Evolutionary conservation across 2,329 filamentous ascomycete genomes (phyloP), one percentile per base, ranked within the genome.

Genomic region (Emergomyces orientalis): DNA sequence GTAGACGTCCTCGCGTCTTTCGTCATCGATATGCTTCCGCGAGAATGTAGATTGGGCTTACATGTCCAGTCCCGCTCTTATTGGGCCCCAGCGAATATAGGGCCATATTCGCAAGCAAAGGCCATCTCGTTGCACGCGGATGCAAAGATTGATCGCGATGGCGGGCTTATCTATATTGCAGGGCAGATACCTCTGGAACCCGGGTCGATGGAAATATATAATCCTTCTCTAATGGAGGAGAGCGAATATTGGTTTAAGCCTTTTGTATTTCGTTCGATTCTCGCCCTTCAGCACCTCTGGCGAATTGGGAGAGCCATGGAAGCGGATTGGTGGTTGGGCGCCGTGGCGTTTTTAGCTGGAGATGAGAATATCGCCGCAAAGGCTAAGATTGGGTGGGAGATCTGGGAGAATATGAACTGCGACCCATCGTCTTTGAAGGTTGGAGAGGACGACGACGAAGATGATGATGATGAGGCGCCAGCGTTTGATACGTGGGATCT

Each of bases 81-180:
- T 80, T 99, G 94, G 94, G 94, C 94, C 0, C 94, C 94, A 0
- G 93, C 94, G 25, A 97, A 97, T 71, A 97, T 99, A 61, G 94
- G 94, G 0, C 94, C 94, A 0, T 97, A 97, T 75, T 97, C 92
- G 62, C 94, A 99, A 77, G 91, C 91, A 3, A 86, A 94, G 59
- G 80, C 83, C 1, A 76, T 85, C 13, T 79, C 79, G 13, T 70
- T 80, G 9, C 63, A 72, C 9, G 67, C 69, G 2, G 60, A 72
- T 34, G 65, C 70, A 25, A 71, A 71, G 13, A 61, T 66, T 41
- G 60, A 65, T 14, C 34, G 64, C 19, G 37, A 43, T 59, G 65
- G 55, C 22, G 69, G 69, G 8, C 61, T 83, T 11, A 79, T 93
- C 19, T 86, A 86, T 62, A 81, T 97, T 43, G 92, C 94, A 0